Conservation (phyloP, 441 rosid genomes). For the Mallotus japonicus region DNA sequence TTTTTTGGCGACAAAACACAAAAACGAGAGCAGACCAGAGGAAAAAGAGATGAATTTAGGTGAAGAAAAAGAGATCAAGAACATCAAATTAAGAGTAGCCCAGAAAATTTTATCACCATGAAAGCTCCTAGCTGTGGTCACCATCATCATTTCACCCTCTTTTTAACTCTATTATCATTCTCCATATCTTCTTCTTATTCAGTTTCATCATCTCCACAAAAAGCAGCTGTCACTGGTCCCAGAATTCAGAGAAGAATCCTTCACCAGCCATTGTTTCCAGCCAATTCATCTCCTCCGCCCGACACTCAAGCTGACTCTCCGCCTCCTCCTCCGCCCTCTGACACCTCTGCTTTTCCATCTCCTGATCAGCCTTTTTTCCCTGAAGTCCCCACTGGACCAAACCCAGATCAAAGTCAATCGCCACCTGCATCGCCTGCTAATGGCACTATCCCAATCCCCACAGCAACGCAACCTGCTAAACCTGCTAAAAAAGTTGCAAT, state of each 20-base stretch:
- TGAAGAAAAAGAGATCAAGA: slow-evolving; percentile 15
- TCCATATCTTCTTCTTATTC: neutral
- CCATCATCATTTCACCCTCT: slow-evolving; percentile 23
- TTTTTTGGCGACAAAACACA: slow-evolving; percentile 4
- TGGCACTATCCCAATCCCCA: slow-evolving; percentile 63
- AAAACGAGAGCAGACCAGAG: no score
- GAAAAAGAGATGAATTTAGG: slow-evolving; percentile 44
- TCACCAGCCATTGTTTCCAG: slow-evolving; percentile 88
- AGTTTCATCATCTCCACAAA: slow-evolving; percentile 7
- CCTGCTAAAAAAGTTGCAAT: slow-evolving; percentile 83
- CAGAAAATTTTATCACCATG: slow-evolving; percentile 51
- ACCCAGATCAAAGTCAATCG: slow-evolving; percentile 48
- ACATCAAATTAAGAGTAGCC: slow-evolving; percentile 25
- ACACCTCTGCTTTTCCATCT: slow-evolving; percentile 27
- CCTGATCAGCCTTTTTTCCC: slow-evolving; percentile 96
- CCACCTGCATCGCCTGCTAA: slow-evolving; percentile 40
- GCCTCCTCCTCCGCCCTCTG: slow-evolving; percentile 49
- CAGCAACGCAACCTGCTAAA: slow-evolving; percentile 66
- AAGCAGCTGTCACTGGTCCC: neutral
- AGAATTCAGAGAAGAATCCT: slow-evolving; percentile 55
- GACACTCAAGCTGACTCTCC: slow-evolving; percentile 40
- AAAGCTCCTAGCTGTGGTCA: slow-evolving; percentile 24
- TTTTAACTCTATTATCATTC: slow-evolving; percentile 25
- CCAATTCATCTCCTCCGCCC: slow-evolving; percentile 56
- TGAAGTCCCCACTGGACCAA: slow-evolving; percentile 58